Evolutionary conservation across 2,329 filamentous ascomycete genomes (phyloP), one percentile per base, ranked within the genome.

Genomic region (Diaporthe ilicicola): DNA sequence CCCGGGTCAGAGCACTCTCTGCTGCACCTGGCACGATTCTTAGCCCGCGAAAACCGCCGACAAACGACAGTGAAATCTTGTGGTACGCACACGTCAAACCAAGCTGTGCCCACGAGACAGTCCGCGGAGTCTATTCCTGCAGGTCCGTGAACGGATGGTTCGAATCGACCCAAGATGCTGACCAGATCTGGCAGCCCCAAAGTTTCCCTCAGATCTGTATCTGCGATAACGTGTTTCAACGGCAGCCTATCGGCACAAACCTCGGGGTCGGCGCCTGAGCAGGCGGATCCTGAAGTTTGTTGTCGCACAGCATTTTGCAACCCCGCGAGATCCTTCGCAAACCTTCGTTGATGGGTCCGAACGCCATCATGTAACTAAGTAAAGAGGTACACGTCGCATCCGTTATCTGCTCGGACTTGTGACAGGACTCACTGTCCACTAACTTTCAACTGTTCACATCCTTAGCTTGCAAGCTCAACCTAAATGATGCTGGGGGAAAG

Each of bases 141-240:
- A 62, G 56, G 56, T 12, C 56, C 56, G 39, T 62, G 56, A 22
- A 34, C 56, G 39, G 56, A 24, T 46, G 24, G 17, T 8, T 39
- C 39, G 39, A 61, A 48, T 46, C 56, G 56, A 62, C 56, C 56
- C 56, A 62, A 48, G 56, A 62, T 62, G 56, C 56, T 32, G 56
- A 62, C 56, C 56, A 62, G 56, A 62, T 61, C 56, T 61, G 24
- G 37, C 56, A 61, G 56, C 56, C 39, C 29, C 39, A 61, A 46
- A 61, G 37, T 61, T n/a, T 61, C 56, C 46, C 56, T 46, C 37
- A 61, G 56, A 61, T 62, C 56, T 62, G 27, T 39, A 61, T 62
- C 56, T 62, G 27, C 56, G 56, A 48, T 62, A 48, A 48, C 56
- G 39, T 62, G 56, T 62, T 48, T 62, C 39, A 48, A 62, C 42